phyloP scores from a whole-genome alignment of 139 green algal genomes.

The Chlorella sp. region DNA sequence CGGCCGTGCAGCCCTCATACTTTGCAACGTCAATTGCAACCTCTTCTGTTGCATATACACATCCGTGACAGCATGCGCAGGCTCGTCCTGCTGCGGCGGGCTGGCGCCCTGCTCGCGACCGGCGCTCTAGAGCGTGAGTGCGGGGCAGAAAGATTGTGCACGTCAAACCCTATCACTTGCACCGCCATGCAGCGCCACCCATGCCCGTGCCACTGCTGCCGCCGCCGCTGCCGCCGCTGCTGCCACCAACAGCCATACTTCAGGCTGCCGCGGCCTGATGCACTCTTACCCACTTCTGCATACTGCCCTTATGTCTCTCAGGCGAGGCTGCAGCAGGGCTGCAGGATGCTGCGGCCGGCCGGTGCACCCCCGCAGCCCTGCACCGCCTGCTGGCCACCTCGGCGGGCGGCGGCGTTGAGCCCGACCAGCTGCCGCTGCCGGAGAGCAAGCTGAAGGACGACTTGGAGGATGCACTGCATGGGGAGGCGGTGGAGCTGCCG shows the following conservation, averaged over 20 bases:
- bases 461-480: background rate
- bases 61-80: too few relatives aligned
- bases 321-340: background rate
- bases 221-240: background rate
- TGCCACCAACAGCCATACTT: background rate
- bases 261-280: too few relatives aligned
- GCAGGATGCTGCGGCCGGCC: background rate
- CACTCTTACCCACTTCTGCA: background rate
- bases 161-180: too few relatives aligned
- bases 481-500: background rate
- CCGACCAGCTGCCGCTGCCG: constrained; percentile 9
- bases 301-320: background rate
- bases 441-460: constrained; percentile 1
- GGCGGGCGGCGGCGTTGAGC: background rate
- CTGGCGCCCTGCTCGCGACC: too few relatives aligned
- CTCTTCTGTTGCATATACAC: too few relatives aligned
- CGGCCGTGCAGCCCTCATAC: too few relatives aligned
- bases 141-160: background rate
- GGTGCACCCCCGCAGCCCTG: background rate
- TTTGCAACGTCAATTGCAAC: too few relatives aligned
- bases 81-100: too few relatives aligned
- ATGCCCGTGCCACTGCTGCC: background rate
- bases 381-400: background rate
- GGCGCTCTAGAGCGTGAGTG: background rate
- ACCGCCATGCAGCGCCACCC: background rate